A percentile compares a stretch with the other conserved stretches of the same genome.
Conservation (phyloP, 2,329 filamentous ascomycete genomes). For the Sporothrix sp. region DNA sequence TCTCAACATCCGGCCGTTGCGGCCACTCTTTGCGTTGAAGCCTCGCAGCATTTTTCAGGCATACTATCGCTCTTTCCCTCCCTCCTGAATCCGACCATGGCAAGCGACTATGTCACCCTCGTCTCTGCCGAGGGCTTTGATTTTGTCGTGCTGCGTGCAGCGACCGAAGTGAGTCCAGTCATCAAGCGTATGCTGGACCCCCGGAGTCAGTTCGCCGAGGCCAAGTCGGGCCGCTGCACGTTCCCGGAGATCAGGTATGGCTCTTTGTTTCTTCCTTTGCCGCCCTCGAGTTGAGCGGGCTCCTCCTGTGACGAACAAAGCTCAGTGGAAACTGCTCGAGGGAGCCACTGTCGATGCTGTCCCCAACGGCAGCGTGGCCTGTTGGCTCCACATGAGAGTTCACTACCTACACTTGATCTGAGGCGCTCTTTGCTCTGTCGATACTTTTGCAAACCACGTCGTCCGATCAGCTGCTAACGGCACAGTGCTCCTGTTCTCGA, state of each 20-base stretch:
- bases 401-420: conserved; percentile 22
- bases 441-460: background rate
- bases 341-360: conserved; percentile 11
- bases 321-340: conserved; percentile 7
- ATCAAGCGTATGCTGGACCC: conserved; percentile 69
- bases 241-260: conserved; percentile 65
- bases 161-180: conserved; percentile 57
- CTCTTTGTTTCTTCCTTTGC: background rate
- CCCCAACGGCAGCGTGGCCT: background rate
- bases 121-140: conserved; percentile 67
- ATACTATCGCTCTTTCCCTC: background rate
- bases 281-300: conserved; percentile 1
- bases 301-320: conserved; percentile 25
- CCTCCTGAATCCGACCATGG: conserved; percentile 6
- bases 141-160: conserved; percentile 64
- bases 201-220: conserved; percentile 56
- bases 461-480: background rate
- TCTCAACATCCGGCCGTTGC: too few species aligned
- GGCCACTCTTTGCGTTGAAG: background rate
- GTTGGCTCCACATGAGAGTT: conserved; percentile 13
- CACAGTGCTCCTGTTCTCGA: conserved; percentile 62
- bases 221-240: conserved; percentile 51
- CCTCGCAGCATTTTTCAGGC: background rate
- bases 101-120: conserved; percentile 65
- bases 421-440: conserved; percentile 6